A percentile compares a stretch with the other conserved stretches of the same genome.
These are phyloP conservation scores for Didymella sp. DNA, from an alignment of 2,329 filamentous ascomycete genomes.

Conservation along the genomic window DNA sequence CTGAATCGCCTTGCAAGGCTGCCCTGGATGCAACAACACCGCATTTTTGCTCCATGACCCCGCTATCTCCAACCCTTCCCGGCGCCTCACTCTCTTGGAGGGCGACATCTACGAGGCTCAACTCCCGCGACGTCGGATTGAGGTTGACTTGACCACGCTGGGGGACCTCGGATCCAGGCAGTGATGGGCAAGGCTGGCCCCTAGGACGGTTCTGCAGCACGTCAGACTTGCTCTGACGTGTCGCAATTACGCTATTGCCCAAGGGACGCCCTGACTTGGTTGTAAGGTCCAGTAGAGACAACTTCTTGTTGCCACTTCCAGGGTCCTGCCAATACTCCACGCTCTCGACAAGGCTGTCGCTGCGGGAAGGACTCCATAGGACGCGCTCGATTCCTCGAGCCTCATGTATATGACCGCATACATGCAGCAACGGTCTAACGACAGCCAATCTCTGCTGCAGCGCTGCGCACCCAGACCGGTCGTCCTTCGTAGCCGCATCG, in stretches of 20 bases:
- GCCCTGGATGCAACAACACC: slow-evolving; percentile 35
- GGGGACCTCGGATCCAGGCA: slow-evolving; percentile 15
- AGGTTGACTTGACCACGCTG: slow-evolving; percentile 32
- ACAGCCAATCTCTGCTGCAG: slow-evolving; percentile 65
- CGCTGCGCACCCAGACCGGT: slow-evolving; percentile 64
- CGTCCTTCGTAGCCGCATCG: slow-evolving; percentile 53
- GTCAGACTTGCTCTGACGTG: slow-evolving; percentile 37
- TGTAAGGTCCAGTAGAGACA: slow-evolving; percentile 69
- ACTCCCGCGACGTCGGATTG: slow-evolving; percentile 27
- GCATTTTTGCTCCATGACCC: slow-evolving; percentile 29
- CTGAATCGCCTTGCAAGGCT: slow-evolving; percentile 18
- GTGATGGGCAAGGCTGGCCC: slow-evolving; percentile 30
- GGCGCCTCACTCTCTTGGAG: slow-evolving; percentile 32
- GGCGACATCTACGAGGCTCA: slow-evolving; percentile 27
- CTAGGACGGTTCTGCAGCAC: slow-evolving; percentile 14
- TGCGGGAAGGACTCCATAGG: slow-evolving; percentile 60
- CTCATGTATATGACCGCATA: slow-evolving; percentile 77
- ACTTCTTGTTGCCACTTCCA: slow-evolving; percentile 63
- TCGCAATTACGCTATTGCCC: slow-evolving; percentile 32
- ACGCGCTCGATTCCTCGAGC: slow-evolving; percentile 69
- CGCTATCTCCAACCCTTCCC: slow-evolving; percentile 26
- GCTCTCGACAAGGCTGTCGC: slow-evolving; percentile 27
- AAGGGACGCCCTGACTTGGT: slow-evolving; percentile 37
- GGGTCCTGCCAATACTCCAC: slow-evolving; percentile 66
- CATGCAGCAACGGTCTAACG: slow-evolving; percentile 67